Evolutionary conservation across 352 stramenopile species (phyloP).

Genomic region (Phytophthora meadii): DNA sequence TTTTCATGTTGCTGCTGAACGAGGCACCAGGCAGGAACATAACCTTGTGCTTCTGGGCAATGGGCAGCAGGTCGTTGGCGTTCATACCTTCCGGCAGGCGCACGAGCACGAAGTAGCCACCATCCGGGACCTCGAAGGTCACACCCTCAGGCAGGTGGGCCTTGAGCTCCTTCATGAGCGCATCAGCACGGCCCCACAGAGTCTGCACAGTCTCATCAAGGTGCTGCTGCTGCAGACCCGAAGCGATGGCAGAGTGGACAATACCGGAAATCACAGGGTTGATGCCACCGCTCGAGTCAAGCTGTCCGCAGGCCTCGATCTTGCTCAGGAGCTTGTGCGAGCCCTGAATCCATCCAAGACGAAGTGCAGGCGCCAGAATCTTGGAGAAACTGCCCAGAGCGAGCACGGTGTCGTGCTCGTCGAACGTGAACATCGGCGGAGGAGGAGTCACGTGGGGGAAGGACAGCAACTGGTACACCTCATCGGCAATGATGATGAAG

Average conservation of each 20-base stretch:
- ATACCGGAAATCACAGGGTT: slow-evolving; percentile 93
- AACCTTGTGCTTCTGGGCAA: slow-evolving; percentile 89
- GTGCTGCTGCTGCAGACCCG: slow-evolving; percentile 78
- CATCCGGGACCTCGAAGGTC: slow-evolving; percentile 83
- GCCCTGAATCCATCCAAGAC: slow-evolving; percentile 89
- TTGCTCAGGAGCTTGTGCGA: slow-evolving; percentile 74
- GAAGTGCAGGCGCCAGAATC: slow-evolving; percentile 93
- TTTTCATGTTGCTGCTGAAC: slow-evolving; percentile 89
- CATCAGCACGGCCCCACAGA: slow-evolving; percentile 76
- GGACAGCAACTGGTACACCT: slow-evolving; percentile 96
- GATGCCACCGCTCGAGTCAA: slow-evolving; percentile 93
- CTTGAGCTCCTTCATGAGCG: slow-evolving; percentile 83
- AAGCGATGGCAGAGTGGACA: slow-evolving; percentile 74
- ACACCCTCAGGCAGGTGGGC: slow-evolving; percentile 54
- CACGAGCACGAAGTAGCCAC: slow-evolving; percentile 92
- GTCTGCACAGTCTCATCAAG: slow-evolving; percentile 77
- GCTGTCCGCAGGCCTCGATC: slow-evolving; percentile 87
- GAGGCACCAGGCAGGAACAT: slow-evolving; percentile 84
- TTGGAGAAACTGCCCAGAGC: slow-evolving; percentile 96
- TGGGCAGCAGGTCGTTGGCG: slow-evolving; percentile 73
- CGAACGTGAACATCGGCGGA: slow-evolving; percentile 88
- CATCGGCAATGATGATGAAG: slow-evolving; percentile 93
- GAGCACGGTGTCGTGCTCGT: slow-evolving; percentile 81
- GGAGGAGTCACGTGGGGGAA: slow-evolving; percentile 88
- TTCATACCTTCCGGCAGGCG: slow-evolving; percentile 80